Conservation (phyloP, 345 rosid species). For the Euphorbia pulcherrima region DNA sequence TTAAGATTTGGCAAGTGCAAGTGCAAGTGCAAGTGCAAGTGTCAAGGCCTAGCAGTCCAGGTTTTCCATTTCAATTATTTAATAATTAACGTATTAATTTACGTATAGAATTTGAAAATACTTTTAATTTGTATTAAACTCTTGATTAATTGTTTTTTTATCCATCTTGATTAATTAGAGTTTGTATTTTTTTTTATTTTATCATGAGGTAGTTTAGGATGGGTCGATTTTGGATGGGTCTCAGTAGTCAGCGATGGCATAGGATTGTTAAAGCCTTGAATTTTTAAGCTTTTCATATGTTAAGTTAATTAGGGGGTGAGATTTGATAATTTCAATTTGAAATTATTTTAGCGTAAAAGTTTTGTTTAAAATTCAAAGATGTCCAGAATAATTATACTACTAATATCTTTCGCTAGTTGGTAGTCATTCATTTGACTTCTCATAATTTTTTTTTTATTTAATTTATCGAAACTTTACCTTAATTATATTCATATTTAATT, state of each 20-base stretch:
- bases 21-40: slow-evolving; percentile 53
- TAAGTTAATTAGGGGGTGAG: too few species aligned
- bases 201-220: not conserved
- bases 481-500: not conserved
- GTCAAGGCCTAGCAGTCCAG: slow-evolving; percentile 29
- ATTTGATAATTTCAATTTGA: too few species aligned
- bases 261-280: too few species aligned
- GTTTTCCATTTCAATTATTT: not conserved
- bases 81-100: not conserved
- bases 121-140: not conserved
- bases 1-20: slow-evolving; percentile 62
- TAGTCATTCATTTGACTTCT: not conserved
- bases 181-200: not conserved
- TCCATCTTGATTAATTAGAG: not conserved
- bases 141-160: not conserved
- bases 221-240: not conserved
- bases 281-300: too few species aligned
- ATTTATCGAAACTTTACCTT: not conserved
- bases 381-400: too few species aligned
- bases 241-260: too few species aligned
- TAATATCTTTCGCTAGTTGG: not conserved
- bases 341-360: too few species aligned
- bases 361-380: too few species aligned
- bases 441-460: not conserved
- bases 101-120: not conserved